These are phyloP conservation scores for Aspergillus sp. DNA, from an alignment of 2,329 filamentous ascomycete genomes.

Conservation along the genomic window DNA sequence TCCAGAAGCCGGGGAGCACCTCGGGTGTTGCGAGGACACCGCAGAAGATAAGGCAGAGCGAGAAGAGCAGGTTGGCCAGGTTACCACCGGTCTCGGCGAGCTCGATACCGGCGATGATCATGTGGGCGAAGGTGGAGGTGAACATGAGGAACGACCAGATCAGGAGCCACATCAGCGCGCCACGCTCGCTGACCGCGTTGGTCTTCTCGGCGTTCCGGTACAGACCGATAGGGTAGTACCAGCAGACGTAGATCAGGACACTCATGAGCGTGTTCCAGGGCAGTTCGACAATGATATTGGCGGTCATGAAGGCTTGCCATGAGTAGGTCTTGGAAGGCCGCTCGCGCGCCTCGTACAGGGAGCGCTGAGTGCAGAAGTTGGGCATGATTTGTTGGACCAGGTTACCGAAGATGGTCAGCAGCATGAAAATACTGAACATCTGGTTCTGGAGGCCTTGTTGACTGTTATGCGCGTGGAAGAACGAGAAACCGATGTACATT, in stretches of 20 bases:
- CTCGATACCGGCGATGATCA: conserved; percentile 69
- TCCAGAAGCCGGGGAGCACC: conserved; percentile 70
- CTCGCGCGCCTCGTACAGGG: conserved; percentile 79
- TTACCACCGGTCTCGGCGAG: conserved; percentile 67
- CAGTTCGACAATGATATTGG: conserved; percentile 77
- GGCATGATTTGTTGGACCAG: conserved; percentile 64
- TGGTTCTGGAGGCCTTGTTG: conserved; percentile 80
- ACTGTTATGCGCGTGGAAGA: conserved; percentile 68
- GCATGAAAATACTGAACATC: conserved; percentile 55
- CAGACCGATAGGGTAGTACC: conserved; percentile 1
- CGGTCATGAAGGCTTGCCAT: conserved; percentile 83
- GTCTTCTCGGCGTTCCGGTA: background rate
- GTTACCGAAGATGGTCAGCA: conserved; percentile 13
- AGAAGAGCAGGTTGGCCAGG: conserved; percentile 60
- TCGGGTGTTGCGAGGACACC: conserved; percentile 52
- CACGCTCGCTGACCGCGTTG: background rate
- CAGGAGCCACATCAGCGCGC: conserved; percentile 65
- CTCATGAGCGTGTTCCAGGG: conserved; percentile 52
- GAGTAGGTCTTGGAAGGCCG: conserved; percentile 78
- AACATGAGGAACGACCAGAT: conserved; percentile 68
- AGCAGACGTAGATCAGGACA: background rate
- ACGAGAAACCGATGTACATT: conserved; percentile 79
- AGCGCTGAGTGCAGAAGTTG: conserved; percentile 75
- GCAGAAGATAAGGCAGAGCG: conserved; percentile 61
- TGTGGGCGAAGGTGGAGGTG: conserved; percentile 69